Conservation (phyloP, 1,284 basidiomycete species). For the Fomitopsis pinicola region DNA sequence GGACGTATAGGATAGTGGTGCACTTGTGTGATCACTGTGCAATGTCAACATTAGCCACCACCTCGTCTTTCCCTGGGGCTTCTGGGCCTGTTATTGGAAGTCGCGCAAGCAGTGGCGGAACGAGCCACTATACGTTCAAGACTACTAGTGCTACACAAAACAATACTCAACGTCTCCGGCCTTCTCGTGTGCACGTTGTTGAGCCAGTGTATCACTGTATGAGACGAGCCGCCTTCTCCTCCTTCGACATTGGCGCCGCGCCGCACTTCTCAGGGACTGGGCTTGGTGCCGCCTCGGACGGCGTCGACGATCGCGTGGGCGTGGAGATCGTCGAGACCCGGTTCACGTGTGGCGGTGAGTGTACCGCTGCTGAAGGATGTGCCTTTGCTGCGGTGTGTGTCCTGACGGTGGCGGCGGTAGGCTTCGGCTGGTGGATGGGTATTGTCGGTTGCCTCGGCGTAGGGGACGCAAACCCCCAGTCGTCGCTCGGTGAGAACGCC, state of each 20-base stretch:
- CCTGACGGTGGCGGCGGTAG: slow-evolving; percentile 1
- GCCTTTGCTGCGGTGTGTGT: slow-evolving; percentile 4
- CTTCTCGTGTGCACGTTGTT: too few relatives aligned
- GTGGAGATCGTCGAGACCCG: slow-evolving; percentile 15
- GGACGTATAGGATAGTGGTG: too few relatives aligned
- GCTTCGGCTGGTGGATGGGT: slow-evolving; percentile 9
- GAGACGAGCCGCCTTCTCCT: slow-evolving; percentile 86
- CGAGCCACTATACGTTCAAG: too few relatives aligned
- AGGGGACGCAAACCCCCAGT: neutral
- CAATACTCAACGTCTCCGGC: too few relatives aligned
- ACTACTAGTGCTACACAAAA: too few relatives aligned
- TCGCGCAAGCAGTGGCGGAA: too few relatives aligned
- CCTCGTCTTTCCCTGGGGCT: too few relatives aligned
- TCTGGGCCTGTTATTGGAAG: too few relatives aligned
- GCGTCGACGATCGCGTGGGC: slow-evolving; percentile 19
- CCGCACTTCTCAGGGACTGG: slow-evolving; percentile 10
- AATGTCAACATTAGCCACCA: too few relatives aligned
- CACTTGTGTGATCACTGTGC: too few relatives aligned
- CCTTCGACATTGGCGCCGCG: slow-evolving; percentile 57
- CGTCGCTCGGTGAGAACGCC: neutral
- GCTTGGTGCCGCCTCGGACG: slow-evolving; percentile 21
- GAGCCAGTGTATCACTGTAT: too few relatives aligned
- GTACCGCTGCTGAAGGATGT: neutral
- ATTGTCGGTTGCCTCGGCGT: slow-evolving; percentile 2
- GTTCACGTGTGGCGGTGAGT: slow-evolving; percentile 6